These are phyloP conservation scores for Didymella keratinophila DNA, from an alignment of 2,329 filamentous ascomycete genomes.

Conservation along the genomic window DNA sequence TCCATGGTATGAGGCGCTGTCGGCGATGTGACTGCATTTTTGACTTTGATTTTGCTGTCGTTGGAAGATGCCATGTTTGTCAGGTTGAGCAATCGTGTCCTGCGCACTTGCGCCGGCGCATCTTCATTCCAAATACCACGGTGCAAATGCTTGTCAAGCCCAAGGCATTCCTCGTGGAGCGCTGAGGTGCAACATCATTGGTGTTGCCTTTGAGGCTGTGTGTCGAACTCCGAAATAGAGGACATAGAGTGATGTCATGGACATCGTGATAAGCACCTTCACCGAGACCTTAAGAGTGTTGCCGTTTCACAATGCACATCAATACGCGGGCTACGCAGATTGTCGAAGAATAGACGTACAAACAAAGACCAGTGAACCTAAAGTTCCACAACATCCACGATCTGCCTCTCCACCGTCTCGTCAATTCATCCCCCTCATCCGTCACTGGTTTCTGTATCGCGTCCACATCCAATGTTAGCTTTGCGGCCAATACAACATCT, in stretches of 20 bases:
- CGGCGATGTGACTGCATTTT: background rate
- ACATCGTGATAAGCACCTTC: background rate
- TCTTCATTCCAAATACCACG: background rate
- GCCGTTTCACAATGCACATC: background rate
- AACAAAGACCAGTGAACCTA: too few species aligned
- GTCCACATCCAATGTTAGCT: too few species aligned
- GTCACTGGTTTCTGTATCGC: too few species aligned
- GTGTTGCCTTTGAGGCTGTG: background rate
- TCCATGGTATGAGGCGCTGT: background rate
- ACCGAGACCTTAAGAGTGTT: background rate
- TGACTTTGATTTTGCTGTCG: background rate
- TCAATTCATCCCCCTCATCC: too few species aligned
- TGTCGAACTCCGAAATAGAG: background rate
- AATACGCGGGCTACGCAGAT: too few species aligned
- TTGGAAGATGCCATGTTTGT: background rate
- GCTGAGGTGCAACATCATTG: background rate
- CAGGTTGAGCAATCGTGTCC: background rate
- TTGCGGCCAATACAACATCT: too few species aligned
- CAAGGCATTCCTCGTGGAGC: background rate
- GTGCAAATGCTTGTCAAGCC: background rate
- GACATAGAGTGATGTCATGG: background rate
- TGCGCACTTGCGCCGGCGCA: background rate
- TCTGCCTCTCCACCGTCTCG: too few species aligned
- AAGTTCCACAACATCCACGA: too few species aligned
- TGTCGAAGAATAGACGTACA: too few species aligned